Base-by-base conservation (phyloP, 2,329 filamentous ascomycete species). In the Colletotrichum euphorbiae region DNA sequence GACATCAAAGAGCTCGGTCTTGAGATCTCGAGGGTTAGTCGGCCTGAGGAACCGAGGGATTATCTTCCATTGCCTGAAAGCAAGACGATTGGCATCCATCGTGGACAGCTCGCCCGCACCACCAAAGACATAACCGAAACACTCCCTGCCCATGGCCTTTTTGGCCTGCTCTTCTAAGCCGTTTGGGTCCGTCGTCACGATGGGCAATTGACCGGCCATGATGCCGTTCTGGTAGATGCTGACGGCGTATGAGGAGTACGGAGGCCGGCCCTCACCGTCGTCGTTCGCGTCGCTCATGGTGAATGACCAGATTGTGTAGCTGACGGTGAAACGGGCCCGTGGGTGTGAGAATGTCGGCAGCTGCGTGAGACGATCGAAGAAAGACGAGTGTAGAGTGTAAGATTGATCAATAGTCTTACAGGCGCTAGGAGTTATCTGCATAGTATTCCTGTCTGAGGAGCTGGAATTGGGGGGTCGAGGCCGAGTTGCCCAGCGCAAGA, bases 71-170 rank as follows among this genome's bases (percentile, higher is more conserved):
- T 84, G 82, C 45, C 82, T 78, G 70, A 90, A 89, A 1, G 87
- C 87, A 19, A 85, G 77, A 7, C 83, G 81, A 72, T 90, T 90
- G 48, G 86, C 85, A 57, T 86, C 84, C 81, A 88, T 85, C 0
- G 89, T 91, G 2, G 86, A 82, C 42, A 84, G 81, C 72, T 89
- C 87, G 2, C 89, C 87, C 0, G 89, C 89, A 6, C 87, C 87
- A n/a, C 89, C 88, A 15, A 83, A 80, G 24, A 90, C 84, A 77
- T 91, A 91, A 69, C 86, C 86, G 74, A 85, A 90, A 7, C 83
- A 80, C 11, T 82, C 80, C 2, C 77, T 75, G 19, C 78, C 76
- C 77, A 90, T 80, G 13, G 75, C 77, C 61, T 82, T 77, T 58
- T 79, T 80, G 2, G 89, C 89, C 71, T 88, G 83, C 31, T 81